Percentiles rank a stretch among this genome's conserved stretches.
Evolutionary conservation across 768 basidiomycete species (phyloP).

Genomic region (Suillus paluster): DNA sequence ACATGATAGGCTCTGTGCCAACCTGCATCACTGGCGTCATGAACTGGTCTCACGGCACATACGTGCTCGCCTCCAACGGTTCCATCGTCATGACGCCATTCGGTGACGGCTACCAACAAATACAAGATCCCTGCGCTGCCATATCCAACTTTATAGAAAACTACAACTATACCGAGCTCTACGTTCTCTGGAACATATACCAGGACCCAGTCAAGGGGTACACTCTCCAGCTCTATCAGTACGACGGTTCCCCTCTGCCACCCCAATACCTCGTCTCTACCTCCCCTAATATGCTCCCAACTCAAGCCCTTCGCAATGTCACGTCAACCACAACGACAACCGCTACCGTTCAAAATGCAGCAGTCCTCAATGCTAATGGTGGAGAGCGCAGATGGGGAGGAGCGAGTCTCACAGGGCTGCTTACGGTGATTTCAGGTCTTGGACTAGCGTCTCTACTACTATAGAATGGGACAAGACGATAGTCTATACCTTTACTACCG

Average conservation of each 20-base stretch:
- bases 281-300: slow-evolving; percentile 88
- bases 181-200: slow-evolving; percentile 71
- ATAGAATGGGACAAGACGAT: slow-evolving; percentile 10
- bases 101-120: slow-evolving; percentile 90
- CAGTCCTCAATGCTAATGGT: slow-evolving; percentile 23
- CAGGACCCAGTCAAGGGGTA: slow-evolving; percentile 61
- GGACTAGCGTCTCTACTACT: slow-evolving; percentile 30
- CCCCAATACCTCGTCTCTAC: slow-evolving; percentile 69
- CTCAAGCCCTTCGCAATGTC: slow-evolving; percentile 62
- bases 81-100: slow-evolving; percentile 78
- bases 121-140: slow-evolving; percentile 93
- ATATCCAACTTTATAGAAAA: slow-evolving; percentile 84
- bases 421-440: slow-evolving; percentile 20
- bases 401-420: slow-evolving; percentile 15
- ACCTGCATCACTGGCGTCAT: slow-evolving; percentile 89
- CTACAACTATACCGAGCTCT: slow-evolving; percentile 79
- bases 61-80: slow-evolving; percentile 69
- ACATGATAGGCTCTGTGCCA: slow-evolving; percentile 68
- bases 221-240: slow-evolving; percentile 79
- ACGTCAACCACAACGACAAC: slow-evolving; percentile 29
- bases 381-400: slow-evolving; percentile 28
- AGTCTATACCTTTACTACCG: not conserved
- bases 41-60: slow-evolving; percentile 89
- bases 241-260: slow-evolving; percentile 76
- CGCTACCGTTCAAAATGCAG: slow-evolving; percentile 12